phyloP scores from a whole-genome alignment of 78 protist species.

The Cavenderia fasciculata region DNA sequence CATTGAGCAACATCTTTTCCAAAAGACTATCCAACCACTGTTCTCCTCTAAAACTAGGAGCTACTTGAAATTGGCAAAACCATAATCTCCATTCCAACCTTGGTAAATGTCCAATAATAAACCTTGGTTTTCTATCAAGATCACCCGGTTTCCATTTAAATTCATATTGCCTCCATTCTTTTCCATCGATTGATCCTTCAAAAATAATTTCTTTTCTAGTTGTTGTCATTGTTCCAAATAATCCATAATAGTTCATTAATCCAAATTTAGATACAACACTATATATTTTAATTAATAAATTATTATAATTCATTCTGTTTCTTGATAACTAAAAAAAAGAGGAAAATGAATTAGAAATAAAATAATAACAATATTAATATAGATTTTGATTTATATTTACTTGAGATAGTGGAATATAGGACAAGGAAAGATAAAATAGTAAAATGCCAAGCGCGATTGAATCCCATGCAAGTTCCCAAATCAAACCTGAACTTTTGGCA shows the following conservation, averaged over 20 bases:
- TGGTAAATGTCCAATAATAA: constrained; percentile 53
- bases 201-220: constrained; percentile 37
- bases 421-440: background rate
- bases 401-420: background rate
- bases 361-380: background rate
- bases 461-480: background rate
- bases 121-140: background rate
- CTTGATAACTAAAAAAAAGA: background rate
- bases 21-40: constrained; percentile 14
- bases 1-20: background rate
- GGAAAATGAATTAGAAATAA: too few relatives aligned
- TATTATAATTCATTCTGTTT: background rate
- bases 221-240: constrained; percentile 53
- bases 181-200: constrained; percentile 32
- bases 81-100: constrained; percentile 58
- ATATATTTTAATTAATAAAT: background rate
- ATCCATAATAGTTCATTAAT: constrained; percentile 40
- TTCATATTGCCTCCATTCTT: constrained; percentile 43
- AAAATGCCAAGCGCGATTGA: background rate
- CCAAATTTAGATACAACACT: constrained; percentile 16
- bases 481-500: too few relatives aligned
- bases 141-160: constrained; percentile 50
- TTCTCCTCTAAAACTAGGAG: background rate
- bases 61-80: constrained; percentile 14
- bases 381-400: background rate